A percentile compares a stretch with the other conserved stretches of the same genome.
Evolutionary conservation across 2,329 filamentous ascomycete species (phyloP).

Genomic region (Penicillium brasilianum): DNA sequence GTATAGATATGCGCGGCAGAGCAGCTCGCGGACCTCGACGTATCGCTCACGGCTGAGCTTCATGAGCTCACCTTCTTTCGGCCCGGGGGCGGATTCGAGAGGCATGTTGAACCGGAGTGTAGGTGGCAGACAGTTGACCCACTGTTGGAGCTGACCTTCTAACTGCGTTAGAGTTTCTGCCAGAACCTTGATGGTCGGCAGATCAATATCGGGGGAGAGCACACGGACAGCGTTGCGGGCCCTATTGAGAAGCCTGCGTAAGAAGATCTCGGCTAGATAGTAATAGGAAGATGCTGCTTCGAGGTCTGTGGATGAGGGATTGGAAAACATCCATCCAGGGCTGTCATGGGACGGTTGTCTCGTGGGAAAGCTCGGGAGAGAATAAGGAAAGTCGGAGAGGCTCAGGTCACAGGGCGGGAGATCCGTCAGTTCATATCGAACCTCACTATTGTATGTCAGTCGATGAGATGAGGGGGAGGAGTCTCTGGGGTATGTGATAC

Average conservation of each 20-base stretch:
- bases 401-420: slow-evolving; percentile 33
- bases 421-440: slow-evolving; percentile 33
- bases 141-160: slow-evolving; percentile 32
- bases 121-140: slow-evolving; percentile 32
- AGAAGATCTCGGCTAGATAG: slow-evolving; percentile 34
- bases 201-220: slow-evolving; percentile 25
- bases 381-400: slow-evolving; percentile 33
- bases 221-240: slow-evolving; percentile 30
- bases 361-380: slow-evolving; percentile 30
- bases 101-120: slow-evolving; percentile 33
- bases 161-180: slow-evolving; percentile 27
- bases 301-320: slow-evolving; percentile 21
- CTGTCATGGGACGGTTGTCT: slow-evolving; percentile 22
- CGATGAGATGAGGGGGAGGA: not conserved
- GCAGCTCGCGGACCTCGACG: slow-evolving; percentile 34
- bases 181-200: slow-evolving; percentile 22
- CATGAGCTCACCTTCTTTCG: slow-evolving; percentile 30
- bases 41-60: slow-evolving; percentile 34
- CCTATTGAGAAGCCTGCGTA: slow-evolving; percentile 42
- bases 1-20: slow-evolving; percentile 33
- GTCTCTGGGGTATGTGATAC: slow-evolving; percentile 10
- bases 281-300: slow-evolving; percentile 33
- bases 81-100: slow-evolving; percentile 22
- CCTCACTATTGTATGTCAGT: slow-evolving; percentile 24
- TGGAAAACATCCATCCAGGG: slow-evolving; percentile 19